Base-by-base conservation (phyloP, 2,329 filamentous ascomycete genomes). In the Hypoxylon sp. region DNA sequence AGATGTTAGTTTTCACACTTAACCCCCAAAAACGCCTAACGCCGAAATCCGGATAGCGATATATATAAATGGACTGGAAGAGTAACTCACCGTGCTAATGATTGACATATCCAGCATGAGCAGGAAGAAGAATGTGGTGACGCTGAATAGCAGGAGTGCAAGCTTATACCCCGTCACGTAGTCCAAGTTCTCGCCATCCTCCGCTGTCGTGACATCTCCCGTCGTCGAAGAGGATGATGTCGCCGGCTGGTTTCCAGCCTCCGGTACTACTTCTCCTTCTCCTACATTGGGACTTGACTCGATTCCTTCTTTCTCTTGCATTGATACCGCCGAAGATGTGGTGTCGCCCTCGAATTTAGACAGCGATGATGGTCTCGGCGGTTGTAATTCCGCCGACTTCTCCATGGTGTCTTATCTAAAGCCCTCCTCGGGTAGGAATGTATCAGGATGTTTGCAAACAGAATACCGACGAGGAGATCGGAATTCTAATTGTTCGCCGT, bases 21-120 rank as follows among this genome's bases (percentile, higher is more conserved):
- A 10, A 22, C 5, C 39, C 13, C 37, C 10, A 13, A 51, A 26
- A 53, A 47, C 19, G 14, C 31, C 35, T 42, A 22, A 11, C 53
- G 26, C 39, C 37, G 31, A 46, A 56, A 8, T 19, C n/a, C 26
- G 11, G n/a, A 22, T 8, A 17, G 3, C 9, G 5, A 14, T 14
- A 24, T 33, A 31, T 31, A 31, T 14, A 56, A 35, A 22, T 9
- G 17, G 14, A 6, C 11, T 24, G 24, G 26, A 19, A 0, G 17
- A 5, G 24, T 19, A 19, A 75, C 77, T 58, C 67, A 83, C 86
- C 3, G 86, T 88, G 8, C 82, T 79, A 58, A 88, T 80, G 55
- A 88, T 87, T 0, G 85, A 85, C 39, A 80, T 83, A 62, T 88
- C 86, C 3, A 88, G 69, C 67, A 87, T 70, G 76, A 85, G 81